These are phyloP conservation scores for Calonectria montana DNA, from an alignment of 2,329 filamentous ascomycete species.

Conservation along the genomic window DNA sequence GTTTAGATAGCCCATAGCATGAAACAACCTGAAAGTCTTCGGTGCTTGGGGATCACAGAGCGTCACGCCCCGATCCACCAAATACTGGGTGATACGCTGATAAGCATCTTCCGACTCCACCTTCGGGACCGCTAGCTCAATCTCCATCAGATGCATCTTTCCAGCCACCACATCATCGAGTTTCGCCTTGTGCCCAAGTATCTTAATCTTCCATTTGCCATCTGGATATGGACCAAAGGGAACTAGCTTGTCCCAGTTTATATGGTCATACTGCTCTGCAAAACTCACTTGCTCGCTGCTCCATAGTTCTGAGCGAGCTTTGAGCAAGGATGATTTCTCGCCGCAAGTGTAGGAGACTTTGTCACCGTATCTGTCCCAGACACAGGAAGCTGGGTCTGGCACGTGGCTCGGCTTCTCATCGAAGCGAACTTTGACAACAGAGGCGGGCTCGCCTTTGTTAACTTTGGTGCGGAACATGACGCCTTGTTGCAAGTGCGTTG, in stretches of 20 bases:
- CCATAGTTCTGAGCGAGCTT: not conserved
- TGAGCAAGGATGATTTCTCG: not conserved
- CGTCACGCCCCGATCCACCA: not conserved
- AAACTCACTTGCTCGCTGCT: not conserved
- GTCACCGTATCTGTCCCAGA: not conserved
- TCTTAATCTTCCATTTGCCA: not conserved
- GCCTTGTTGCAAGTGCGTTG: not conserved
- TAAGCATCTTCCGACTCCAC: not conserved
- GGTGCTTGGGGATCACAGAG: not conserved
- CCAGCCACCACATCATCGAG: not conserved
- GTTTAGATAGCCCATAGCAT: not conserved
- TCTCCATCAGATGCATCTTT: not conserved
- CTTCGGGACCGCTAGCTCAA: not conserved
- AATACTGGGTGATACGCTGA: not conserved
- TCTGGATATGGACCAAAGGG: not conserved
- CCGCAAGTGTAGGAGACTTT: not conserved
- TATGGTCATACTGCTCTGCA: not conserved
- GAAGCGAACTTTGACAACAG: not conserved
- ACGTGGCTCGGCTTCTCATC: not conserved
- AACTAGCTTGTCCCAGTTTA: not conserved
- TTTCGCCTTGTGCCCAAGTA: not conserved
- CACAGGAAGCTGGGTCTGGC: not conserved
- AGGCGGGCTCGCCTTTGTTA: not conserved
- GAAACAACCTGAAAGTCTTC: not conserved
- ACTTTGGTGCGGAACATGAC: conserved; percentile 1